phyloP scores from a whole-genome alignment of 495 filamentous ascomycete species.

The Wilcoxina mikolae region DNA sequence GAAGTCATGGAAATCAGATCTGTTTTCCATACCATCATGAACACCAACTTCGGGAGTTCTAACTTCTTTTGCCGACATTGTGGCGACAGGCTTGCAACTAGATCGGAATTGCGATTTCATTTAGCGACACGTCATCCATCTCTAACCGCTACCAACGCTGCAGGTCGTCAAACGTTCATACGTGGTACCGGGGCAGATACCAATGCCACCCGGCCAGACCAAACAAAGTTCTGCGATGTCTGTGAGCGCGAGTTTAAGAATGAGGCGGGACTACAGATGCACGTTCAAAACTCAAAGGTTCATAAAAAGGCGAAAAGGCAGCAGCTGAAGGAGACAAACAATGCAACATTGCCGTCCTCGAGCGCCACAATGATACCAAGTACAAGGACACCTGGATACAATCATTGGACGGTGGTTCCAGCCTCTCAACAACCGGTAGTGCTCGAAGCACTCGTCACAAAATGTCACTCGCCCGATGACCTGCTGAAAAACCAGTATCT shows the following conservation, averaged over 20 bases:
- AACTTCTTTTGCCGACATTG: too few species aligned
- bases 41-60: too few species aligned
- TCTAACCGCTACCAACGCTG: too few species aligned
- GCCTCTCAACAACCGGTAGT: neutral
- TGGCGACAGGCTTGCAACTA: too few species aligned
- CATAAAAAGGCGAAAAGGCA: neutral
- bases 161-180: too few species aligned
- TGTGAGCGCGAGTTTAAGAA: conserved; percentile 1
- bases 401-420: neutral
- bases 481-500: conserved; percentile 12
- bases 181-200: too few species aligned
- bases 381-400: neutral
- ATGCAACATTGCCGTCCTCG: neutral
- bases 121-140: too few species aligned
- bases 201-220: too few species aligned
- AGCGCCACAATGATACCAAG: neutral
- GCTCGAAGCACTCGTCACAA: neutral
- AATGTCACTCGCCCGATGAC: conserved; percentile 6
- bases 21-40: too few species aligned
- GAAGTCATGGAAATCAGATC: too few species aligned
- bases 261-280: neutral
- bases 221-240: conserved; percentile 6
- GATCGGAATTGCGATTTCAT: too few species aligned
- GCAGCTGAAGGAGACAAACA: neutral
- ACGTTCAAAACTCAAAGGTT: neutral